phyloP scores from a whole-genome alignment of 83 land plant species.

The Picea engelmannii region DNA sequence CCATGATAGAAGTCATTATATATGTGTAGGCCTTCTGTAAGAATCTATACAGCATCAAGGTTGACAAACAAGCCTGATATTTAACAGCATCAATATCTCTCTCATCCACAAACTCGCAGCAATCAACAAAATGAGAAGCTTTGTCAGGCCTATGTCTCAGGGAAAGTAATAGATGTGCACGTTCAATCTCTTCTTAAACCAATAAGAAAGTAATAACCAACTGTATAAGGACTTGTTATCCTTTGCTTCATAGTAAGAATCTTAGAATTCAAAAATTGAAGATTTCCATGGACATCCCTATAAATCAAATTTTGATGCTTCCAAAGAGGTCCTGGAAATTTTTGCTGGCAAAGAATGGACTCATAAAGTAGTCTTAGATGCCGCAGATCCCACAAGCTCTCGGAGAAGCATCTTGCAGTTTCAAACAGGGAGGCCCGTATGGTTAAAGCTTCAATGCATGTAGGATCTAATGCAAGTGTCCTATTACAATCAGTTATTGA shows the following conservation, averaged over 20 bases:
- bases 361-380: too few relatives aligned
- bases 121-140: constrained; percentile 44
- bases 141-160: constrained; percentile 65
- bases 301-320: constrained; percentile 11
- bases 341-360: too few relatives aligned
- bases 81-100: constrained; percentile 47
- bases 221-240: constrained; percentile 38
- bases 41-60: constrained; percentile 53
- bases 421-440: too few relatives aligned
- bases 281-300: constrained; percentile 46
- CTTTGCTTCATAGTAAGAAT: constrained; percentile 18
- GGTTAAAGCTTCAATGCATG: too few relatives aligned
- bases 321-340: too few relatives aligned
- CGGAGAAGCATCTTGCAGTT: too few relatives aligned
- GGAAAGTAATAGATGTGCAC: constrained; percentile 51
- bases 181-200: constrained; percentile 63
- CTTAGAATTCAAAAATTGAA: constrained; percentile 37
- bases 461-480: too few relatives aligned
- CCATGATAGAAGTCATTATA: constrained; percentile 13
- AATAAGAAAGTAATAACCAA: constrained; percentile 61
- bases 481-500: too few relatives aligned
- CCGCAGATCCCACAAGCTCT: too few relatives aligned
- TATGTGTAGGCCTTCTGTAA: constrained; percentile 59
- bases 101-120: constrained; percentile 49
- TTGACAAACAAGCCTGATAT: constrained; percentile 62